These are phyloP conservation scores for Castanea mollissima DNA, from an alignment of 306 rosid species.

Conservation along the genomic window DNA sequence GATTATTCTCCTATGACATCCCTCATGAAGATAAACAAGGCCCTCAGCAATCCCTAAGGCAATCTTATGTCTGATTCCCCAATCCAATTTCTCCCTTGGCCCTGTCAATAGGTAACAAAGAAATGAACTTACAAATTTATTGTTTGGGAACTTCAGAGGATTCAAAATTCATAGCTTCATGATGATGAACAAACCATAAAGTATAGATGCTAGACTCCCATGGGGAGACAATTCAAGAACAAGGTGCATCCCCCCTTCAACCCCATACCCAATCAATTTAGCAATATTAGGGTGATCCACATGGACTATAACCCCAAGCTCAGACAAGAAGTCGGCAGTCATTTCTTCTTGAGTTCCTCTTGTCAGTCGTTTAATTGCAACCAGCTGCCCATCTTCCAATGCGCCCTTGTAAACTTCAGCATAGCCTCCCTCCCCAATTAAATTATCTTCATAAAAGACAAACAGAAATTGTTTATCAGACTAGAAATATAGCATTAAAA, in stretches of 20 bases:
- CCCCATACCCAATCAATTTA: slow-evolving; percentile 88
- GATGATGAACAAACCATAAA: slow-evolving; percentile 61
- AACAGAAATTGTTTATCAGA: slow-evolving; percentile 26
- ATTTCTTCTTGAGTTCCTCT: slow-evolving; percentile 89
- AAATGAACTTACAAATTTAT: not conserved
- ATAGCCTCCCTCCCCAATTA: slow-evolving; percentile 99
- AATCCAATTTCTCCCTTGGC: slow-evolving; percentile 73
- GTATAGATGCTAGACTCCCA: slow-evolving; percentile 84
- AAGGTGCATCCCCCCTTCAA: slow-evolving; percentile 99
- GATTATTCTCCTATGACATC: slow-evolving; percentile 91
- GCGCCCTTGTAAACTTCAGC: slow-evolving; percentile 88
- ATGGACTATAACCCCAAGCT: slow-evolving; percentile 94
- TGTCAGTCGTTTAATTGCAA: slow-evolving; percentile 74
- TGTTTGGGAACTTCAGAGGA: slow-evolving; percentile 6
- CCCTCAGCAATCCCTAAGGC: slow-evolving; percentile 88
- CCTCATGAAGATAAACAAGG: slow-evolving; percentile 85
- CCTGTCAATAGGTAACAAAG: slow-evolving; percentile 39
- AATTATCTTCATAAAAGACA: slow-evolving; percentile 45
- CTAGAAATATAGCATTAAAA: slow-evolving; percentile 4
- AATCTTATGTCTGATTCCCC: slow-evolving; percentile 72
- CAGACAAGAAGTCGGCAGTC: slow-evolving; percentile 95
- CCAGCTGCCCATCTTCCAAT: slow-evolving; percentile 70
- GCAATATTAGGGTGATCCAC: slow-evolving; percentile 96
- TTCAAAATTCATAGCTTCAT: slow-evolving; percentile 8
- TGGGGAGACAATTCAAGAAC: slow-evolving; percentile 94